Conservation (phyloP, 108 stramenopile species). For the Discostella pseudostelligera region DNA sequence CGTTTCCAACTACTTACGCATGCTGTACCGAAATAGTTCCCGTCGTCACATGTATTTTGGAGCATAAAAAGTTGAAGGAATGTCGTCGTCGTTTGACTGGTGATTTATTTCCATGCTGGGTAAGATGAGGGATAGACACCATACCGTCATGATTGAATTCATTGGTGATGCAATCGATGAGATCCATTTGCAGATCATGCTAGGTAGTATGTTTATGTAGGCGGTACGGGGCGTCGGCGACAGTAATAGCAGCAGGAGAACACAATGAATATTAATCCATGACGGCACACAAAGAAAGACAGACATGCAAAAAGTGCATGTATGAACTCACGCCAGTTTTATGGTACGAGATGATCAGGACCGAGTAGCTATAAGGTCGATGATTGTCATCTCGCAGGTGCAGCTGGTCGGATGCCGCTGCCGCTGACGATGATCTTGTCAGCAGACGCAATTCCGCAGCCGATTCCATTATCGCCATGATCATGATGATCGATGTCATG, state of each 20-base stretch:
- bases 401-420: no score
- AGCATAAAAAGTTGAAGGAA: not conserved
- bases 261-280: not conserved
- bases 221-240: no score
- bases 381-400: no score
- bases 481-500: no score
- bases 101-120: constrained; percentile 4
- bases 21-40: constrained; percentile 12
- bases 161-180: constrained; percentile 2
- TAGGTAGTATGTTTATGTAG: no score
- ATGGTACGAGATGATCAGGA: constrained; percentile 13
- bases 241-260: no score
- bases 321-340: constrained; percentile 15
- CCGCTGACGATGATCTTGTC: no score
- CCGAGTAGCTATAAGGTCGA: not conserved
- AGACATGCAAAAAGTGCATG: not conserved
- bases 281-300: not conserved
- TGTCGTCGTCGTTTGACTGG: constrained; percentile 1
- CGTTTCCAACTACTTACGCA: constrained; percentile 2
- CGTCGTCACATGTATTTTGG: constrained; percentile 1
- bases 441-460: no score
- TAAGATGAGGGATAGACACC: not conserved
- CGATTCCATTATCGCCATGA: no score
- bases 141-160: not conserved
- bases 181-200: constrained; percentile 19